These are phyloP conservation scores for Bruguiera hainesii DNA, from an alignment of 441 rosid species.

Conservation along the genomic window DNA sequence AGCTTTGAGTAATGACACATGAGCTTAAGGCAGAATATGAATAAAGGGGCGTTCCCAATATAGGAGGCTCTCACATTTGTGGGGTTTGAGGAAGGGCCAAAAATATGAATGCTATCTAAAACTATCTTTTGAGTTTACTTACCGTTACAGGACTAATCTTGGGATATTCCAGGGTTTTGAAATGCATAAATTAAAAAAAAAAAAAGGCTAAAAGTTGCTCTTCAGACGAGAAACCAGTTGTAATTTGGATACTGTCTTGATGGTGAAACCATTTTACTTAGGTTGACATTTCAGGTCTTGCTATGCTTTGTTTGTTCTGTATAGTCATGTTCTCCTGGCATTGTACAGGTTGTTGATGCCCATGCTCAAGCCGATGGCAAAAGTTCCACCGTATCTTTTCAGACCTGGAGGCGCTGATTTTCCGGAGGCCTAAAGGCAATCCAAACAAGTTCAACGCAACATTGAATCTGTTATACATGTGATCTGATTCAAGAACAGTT, in stretches of 20 bases:
- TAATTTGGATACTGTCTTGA: not conserved
- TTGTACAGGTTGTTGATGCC: constrained; percentile 22
- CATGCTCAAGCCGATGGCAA: constrained; percentile 5
- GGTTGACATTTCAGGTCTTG: not conserved
- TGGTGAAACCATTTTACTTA: not conserved
- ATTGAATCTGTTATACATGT: constrained; percentile 1
- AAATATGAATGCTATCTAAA: not conserved
- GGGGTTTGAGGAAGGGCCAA: no score
- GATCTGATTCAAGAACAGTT: no score
- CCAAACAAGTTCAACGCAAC: not conserved
- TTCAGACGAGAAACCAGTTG: not conserved
- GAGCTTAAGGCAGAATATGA: constrained; percentile 3
- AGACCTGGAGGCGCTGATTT: constrained; percentile 16
- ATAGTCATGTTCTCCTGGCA: not conserved
- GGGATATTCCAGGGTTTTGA: not conserved
- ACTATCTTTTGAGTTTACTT: not conserved
- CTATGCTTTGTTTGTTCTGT: not conserved
- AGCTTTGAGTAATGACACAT: not conserved
- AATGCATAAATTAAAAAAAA: not conserved
- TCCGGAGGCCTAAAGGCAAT: constrained; percentile 6
- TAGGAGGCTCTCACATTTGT: no score
- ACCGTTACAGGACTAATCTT: not conserved
- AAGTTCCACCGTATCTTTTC: constrained; percentile 9
- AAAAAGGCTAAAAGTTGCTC: not conserved
- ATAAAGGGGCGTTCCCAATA: not conserved